Base-by-base conservation (phyloP, 179 eudicot species). In the Camellia oleifera region DNA sequence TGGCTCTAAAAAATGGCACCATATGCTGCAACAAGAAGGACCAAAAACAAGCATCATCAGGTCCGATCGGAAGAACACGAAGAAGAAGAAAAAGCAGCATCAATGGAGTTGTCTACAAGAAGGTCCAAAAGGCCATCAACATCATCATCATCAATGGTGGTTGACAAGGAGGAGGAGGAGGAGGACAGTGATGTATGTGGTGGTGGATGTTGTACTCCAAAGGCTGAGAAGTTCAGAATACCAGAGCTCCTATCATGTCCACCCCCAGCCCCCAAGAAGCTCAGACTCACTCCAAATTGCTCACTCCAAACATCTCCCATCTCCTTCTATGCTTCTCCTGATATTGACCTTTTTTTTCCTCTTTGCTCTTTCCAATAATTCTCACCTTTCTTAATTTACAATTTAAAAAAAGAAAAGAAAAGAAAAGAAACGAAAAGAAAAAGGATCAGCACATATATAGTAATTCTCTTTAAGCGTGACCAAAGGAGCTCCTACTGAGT, bases 181-280 rank as follows among this genome's bases (percentile, higher is more conserved):
- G 67, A 7, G 3, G 67, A 10, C 1, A 63, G 32, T 67, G 72
- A 14, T 11, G 72, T 12, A 12, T 46, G 11, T 7, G 10, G n/a
- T 2, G 69, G 6, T 61, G 69, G 72, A 11, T 67, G 72, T 67
- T 67, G 17, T 4, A 67, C 72, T 0, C 72, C 72, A 11, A 67
- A 67, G 48, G 72, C 72, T 32, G 7, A 67, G 48, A 67, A 17
- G 72, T 67, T 67, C 14, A 32, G 72, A 10, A 67, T 67, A 67
- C 50, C 72, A 13, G 72, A 67, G 46, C 32, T 67, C 40, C 72
- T 67, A 13, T 10, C 72, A 11, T 67, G 72, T 13, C 72, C 72
- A 40, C 40, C 40, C 40, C 72, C 72, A 17, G 72, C 72, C 7
- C 72, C 72, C 14, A 67, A 67, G 50, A 67, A 67, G 72, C 46